phyloP scores from a whole-genome alignment of 129 eudicot genomes.

The Silybum marianum region DNA sequence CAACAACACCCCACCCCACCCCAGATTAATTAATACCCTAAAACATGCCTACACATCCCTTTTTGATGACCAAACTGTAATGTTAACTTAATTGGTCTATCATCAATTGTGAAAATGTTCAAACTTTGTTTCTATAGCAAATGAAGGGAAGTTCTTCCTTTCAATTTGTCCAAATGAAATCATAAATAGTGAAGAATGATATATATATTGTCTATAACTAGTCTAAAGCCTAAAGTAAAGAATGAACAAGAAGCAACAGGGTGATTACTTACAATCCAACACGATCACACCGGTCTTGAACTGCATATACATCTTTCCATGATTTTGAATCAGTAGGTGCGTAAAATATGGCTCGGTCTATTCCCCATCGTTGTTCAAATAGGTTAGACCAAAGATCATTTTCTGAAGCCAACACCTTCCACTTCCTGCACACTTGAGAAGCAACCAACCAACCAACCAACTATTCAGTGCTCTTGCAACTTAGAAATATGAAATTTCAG shows the following conservation, averaged over 20 bases:
- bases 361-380: slow-evolving; percentile 78
- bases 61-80: background rate
- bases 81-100: too few species aligned
- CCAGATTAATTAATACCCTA: background rate
- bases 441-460: slow-evolving; percentile 23
- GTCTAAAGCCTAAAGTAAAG: background rate
- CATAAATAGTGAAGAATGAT: background rate
- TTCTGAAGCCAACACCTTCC: slow-evolving; percentile 72
- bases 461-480: background rate
- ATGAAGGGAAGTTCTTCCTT: too few species aligned
- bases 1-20: too few species aligned
- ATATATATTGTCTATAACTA: background rate
- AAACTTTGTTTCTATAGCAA: background rate
- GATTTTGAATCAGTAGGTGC: slow-evolving; percentile 56
- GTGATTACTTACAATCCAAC: slow-evolving; percentile 69
- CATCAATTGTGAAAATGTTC: background rate
- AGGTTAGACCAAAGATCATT: slow-evolving; percentile 70
- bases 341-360: slow-evolving; percentile 57
- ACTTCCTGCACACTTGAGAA: slow-evolving; percentile 83
- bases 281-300: slow-evolving; percentile 92
- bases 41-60: background rate
- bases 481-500: background rate
- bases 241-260: background rate
- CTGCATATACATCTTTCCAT: slow-evolving; percentile 83
- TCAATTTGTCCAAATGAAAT: background rate